Conservation (phyloP, 169 alveolate genomes). For the Plasmodium gaboni region DNA sequence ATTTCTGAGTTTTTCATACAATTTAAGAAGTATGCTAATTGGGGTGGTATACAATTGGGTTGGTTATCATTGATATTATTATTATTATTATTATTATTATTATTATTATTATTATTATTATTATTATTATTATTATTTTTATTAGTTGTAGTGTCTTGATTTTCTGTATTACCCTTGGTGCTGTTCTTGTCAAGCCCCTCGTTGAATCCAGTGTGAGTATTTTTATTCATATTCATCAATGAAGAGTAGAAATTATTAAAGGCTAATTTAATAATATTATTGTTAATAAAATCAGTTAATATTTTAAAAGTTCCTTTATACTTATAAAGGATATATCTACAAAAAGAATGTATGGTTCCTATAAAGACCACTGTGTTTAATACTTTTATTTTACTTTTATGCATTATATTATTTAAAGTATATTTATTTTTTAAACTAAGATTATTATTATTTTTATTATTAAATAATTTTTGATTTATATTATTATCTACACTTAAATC, state of each 20-base stretch:
- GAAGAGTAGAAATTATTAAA: conserved; percentile 28
- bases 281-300: conserved; percentile 33
- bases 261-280: conserved; percentile 44
- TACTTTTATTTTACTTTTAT: conserved; percentile 34
- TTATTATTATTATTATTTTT: background rate
- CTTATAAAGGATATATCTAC: conserved; percentile 73
- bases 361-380: conserved; percentile 55
- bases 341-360: conserved; percentile 81
- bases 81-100: no score
- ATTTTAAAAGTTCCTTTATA: conserved; percentile 71
- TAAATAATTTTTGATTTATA: conserved; percentile 17
- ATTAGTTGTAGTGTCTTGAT: no score
- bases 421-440: background rate
- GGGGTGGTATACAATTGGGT: no score
- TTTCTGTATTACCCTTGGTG: background rate
- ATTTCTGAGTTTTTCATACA: conserved; percentile 6
- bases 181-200: background rate
- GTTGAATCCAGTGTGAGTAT: background rate
- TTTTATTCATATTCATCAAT: background rate
- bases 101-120: background rate
- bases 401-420: conserved; percentile 4
- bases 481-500: conserved; percentile 25
- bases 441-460: background rate
- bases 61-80: no score
- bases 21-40: background rate